Evolutionary conservation across 2,329 filamentous ascomycete species (phyloP), one percentile per base, ranked within the genome.

Genomic region (Pyricularia grisea): DNA sequence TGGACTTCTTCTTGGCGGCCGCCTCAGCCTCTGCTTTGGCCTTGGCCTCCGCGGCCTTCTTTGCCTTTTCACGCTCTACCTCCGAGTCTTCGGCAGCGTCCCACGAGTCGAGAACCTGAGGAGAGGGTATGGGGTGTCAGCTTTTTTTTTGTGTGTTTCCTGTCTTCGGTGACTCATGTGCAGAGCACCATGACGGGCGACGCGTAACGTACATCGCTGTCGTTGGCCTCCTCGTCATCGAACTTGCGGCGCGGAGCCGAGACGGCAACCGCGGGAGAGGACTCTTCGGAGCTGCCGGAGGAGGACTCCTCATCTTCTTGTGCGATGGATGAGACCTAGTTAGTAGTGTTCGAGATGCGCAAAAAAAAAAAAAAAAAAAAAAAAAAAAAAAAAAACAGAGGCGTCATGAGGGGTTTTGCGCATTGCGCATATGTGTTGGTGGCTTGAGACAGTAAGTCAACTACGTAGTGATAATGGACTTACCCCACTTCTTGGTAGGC

Each of bases 21-120:
- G 93, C 93, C 75, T 93, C 92, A 64, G 92, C 94, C 0, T 94
- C 93, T 31, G 92, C 93, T 81, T 96, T 96, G 70, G 91, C 92
- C 81, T 97, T 96, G 68, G 88, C 91, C 77, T 92, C 94, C 6
- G 86, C 90, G 67, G 90, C 93, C 82, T 94, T 95, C 81, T 91
- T 92, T 31, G 88, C 92, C 85, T 98, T 99, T 81, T 97, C 94
- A 75, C 93, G 92, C 84, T 99, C 95, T 75, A 90, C 94, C 76
- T 99, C 95, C 71, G 93, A 97, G 82, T 99, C 95, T 77, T 98
- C 95, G 74, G 92, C 94, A 70, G 92, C 94, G 76, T 98, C 94
- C 95, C 95, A 99, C 42, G 92, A 94, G 71, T 99, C 95, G 76
- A 97, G 87, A 69, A 98, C 92, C 90, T 97, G 72, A 70, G n/a